Evolutionary conservation across 2,329 filamentous ascomycete species (phyloP).

Genomic region (Colletotrichum liriopes): DNA sequence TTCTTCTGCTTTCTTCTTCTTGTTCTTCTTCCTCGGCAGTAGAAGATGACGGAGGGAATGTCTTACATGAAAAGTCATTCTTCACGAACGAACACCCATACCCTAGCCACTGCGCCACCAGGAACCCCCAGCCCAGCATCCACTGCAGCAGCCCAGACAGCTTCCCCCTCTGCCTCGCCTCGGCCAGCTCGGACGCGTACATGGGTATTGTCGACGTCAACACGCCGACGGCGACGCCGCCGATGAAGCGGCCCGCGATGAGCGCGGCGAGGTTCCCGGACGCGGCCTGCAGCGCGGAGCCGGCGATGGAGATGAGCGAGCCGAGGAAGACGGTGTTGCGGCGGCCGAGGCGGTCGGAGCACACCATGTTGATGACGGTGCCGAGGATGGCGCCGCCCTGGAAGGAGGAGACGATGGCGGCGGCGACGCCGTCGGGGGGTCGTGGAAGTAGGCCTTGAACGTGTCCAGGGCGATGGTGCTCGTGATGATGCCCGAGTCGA

Average conservation of each 20-base stretch:
- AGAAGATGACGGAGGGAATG: conserved; percentile 45
- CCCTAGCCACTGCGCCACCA: conserved; percentile 56
- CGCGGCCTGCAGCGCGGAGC: conserved; percentile 52
- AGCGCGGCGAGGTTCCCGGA: conserved; percentile 57
- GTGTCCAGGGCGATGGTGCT: conserved; percentile 48
- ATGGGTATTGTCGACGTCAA: conserved; percentile 63
- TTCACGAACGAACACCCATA: conserved; percentile 51
- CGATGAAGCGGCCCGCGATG: conserved; percentile 65
- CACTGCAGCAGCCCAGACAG: conserved; percentile 60
- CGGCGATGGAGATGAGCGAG: conserved; percentile 49
- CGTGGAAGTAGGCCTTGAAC: conserved; percentile 60
- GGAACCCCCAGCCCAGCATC: conserved; percentile 60
- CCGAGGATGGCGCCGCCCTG: conserved; percentile 50
- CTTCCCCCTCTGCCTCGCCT: conserved; percentile 55
- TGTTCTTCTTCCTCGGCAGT: too few relatives aligned
- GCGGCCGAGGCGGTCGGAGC: conserved; percentile 51
- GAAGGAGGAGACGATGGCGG: conserved; percentile 49
- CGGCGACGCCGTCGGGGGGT: conserved; percentile 51
- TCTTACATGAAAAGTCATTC: conserved; percentile 50
- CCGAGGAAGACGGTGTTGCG: conserved; percentile 51
- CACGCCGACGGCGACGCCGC: conserved; percentile 64
- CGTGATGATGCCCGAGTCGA: conserved; percentile 64
- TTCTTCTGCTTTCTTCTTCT: too few relatives aligned
- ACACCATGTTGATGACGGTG: conserved; percentile 50
- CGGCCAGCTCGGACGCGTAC: conserved; percentile 61